Evolutionary conservation across 2,329 filamentous ascomycete genomes (phyloP).

Genomic region (Monilinia aucupariae): DNA sequence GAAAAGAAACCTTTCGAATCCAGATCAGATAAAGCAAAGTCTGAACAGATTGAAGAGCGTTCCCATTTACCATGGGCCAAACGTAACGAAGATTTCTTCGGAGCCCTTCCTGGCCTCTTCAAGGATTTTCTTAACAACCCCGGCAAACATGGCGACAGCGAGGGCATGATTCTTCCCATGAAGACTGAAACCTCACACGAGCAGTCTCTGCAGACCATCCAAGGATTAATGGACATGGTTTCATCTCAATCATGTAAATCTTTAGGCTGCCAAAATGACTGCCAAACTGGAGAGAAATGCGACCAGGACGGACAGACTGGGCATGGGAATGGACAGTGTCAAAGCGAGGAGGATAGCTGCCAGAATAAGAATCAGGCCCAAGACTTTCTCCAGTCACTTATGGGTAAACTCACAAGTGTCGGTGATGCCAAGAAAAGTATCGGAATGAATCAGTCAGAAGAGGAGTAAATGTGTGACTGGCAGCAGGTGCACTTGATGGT

Average conservation of each 20-base stretch:
- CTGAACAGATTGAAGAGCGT: not conserved
- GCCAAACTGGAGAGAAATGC: not conserved
- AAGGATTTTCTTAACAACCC: not conserved
- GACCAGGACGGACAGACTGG: too few species aligned
- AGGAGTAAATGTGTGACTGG: not conserved
- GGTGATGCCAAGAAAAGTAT: not conserved
- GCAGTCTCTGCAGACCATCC: not conserved
- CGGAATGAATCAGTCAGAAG: not conserved
- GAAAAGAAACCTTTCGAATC: not conserved
- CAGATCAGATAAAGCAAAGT: not conserved
- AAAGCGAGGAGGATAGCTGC: too few species aligned
- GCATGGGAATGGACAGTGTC: too few species aligned
- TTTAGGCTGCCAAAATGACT: not conserved
- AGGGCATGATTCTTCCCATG: not conserved
- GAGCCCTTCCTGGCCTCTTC: not conserved
- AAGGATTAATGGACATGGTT: not conserved
- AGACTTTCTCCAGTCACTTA: not conserved
- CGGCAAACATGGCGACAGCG: not conserved
- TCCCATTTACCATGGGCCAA: not conserved
- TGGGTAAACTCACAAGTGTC: not conserved
- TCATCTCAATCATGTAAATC: not conserved
- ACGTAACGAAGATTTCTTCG: not conserved
- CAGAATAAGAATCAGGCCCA: too few species aligned
- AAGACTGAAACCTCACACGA: too few species aligned
- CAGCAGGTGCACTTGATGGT: not conserved